Percentiles rank a stretch among this genome's conserved stretches.
These are phyloP conservation scores for Inonotus obliquus DNA, from an alignment of 1,284 basidiomycete species.

Conservation along the genomic window DNA sequence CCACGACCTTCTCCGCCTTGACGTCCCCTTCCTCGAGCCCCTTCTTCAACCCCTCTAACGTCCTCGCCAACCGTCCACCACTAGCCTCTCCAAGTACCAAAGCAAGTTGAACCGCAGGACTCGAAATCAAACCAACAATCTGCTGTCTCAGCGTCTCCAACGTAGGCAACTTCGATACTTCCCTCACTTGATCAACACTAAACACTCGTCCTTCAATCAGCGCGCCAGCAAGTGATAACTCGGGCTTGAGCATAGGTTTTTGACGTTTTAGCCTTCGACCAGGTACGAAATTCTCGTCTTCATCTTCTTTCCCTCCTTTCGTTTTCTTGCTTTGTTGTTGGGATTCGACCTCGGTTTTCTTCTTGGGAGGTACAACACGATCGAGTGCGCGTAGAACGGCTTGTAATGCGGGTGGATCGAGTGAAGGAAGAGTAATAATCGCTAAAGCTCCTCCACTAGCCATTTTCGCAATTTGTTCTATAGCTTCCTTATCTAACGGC, in stretches of 20 bases:
- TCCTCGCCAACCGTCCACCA: constrained; percentile 69
- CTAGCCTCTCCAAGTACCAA: constrained; percentile 66
- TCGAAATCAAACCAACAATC: constrained; percentile 68
- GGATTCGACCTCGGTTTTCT: constrained; percentile 38
- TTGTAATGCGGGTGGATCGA: constrained; percentile 67
- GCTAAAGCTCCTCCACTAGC: constrained; percentile 54
- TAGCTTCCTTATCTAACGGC: constrained; percentile 43
- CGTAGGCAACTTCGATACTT: constrained; percentile 63
- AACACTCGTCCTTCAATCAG: constrained; percentile 71
- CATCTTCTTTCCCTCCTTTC: constrained; percentile 45
- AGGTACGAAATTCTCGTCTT: constrained; percentile 57
- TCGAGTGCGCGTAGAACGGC: constrained; percentile 66
- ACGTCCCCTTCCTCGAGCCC: constrained; percentile 54
- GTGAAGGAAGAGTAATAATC: constrained; percentile 58
- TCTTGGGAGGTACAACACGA: constrained; percentile 52
- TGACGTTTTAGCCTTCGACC: constrained; percentile 59
- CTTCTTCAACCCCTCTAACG: constrained; percentile 73
- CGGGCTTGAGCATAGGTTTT: constrained; percentile 49
- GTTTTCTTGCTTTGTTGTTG: constrained; percentile 45
- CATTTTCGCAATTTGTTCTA: constrained; percentile 47
- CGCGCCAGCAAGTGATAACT: constrained; percentile 68
- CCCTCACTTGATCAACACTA: constrained; percentile 48
- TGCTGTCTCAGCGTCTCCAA: constrained; percentile 70
- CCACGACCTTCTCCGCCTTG: not conserved
- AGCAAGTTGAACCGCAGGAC: constrained; percentile 66